These are phyloP conservation scores for Zygotorulaspora mrakii DNA, from an alignment of 1,139 yeast species.

Conservation along the genomic window DNA sequence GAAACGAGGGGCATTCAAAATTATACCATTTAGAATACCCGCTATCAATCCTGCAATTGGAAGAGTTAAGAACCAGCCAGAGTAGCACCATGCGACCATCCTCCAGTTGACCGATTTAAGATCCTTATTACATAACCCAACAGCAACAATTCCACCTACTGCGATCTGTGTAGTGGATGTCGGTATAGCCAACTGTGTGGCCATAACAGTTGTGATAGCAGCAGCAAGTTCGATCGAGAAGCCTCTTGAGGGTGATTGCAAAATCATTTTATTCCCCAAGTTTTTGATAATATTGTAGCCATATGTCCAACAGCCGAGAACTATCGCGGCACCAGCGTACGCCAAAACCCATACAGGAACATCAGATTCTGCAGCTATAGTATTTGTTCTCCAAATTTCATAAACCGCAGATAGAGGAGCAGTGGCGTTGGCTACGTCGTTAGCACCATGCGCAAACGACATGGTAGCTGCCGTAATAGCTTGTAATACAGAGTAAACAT, in stretches of 20 bases:
- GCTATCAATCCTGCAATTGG: constrained; percentile 74
- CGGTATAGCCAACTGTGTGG: constrained; percentile 68
- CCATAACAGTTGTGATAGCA: constrained; percentile 71
- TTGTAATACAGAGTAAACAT: constrained; percentile 65
- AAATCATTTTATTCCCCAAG: constrained; percentile 70
- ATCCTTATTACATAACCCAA: constrained; percentile 69
- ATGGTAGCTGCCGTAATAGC: constrained; percentile 73
- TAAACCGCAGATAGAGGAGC: constrained; percentile 72
- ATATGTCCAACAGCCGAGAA: constrained; percentile 67
- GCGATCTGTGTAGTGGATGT: constrained; percentile 77
- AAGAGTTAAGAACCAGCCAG: constrained; percentile 70
- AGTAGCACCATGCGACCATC: constrained; percentile 67
- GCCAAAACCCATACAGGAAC: constrained; percentile 73
- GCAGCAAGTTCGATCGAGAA: constrained; percentile 76
- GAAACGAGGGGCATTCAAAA: constrained; percentile 60
- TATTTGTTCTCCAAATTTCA: constrained; percentile 55
- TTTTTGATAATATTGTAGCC: constrained; percentile 70
- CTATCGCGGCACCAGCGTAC: constrained; percentile 65
- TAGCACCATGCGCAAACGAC: constrained; percentile 82
- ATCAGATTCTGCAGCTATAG: constrained; percentile 46
- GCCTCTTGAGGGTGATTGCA: constrained; percentile 81
- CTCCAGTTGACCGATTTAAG: constrained; percentile 70
- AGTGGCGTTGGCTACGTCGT: constrained; percentile 75
- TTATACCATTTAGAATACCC: constrained; percentile 62
- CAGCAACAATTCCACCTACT: constrained; percentile 75